phyloP scores from a whole-genome alignment of 78 protist genomes.

The Ministeria vibrans region DNA sequence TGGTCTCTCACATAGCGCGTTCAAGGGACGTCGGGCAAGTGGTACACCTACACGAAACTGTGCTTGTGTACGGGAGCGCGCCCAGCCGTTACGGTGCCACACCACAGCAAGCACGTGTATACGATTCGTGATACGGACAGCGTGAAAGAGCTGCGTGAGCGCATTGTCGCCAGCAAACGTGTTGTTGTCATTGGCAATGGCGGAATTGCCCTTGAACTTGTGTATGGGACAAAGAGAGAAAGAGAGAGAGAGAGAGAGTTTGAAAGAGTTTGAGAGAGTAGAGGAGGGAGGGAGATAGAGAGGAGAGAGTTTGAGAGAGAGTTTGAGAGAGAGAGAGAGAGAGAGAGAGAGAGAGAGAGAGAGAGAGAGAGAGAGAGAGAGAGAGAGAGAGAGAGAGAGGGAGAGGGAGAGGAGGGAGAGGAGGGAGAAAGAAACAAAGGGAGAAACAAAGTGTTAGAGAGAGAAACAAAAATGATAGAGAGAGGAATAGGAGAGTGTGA shows the following conservation, averaged over 20 bases:
- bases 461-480: not conserved
- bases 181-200: conserved; percentile 51
- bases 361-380: not conserved
- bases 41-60: conserved; percentile 8
- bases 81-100: conserved; percentile 19
- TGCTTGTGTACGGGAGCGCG: conserved; percentile 40
- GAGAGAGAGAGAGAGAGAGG: not conserved
- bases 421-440: not conserved
- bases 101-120: conserved; percentile 12
- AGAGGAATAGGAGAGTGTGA: not conserved
- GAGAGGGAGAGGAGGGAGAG: not conserved
- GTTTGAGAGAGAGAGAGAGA: not conserved
- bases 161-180: conserved; percentile 18
- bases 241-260: not conserved
- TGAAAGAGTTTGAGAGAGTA: not conserved
- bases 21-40: not conserved
- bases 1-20: too few species aligned
- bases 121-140: conserved; percentile 51
- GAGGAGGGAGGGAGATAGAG: not conserved
- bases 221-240: not conserved
- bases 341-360: not conserved
- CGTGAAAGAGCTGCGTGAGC: conserved; percentile 19
- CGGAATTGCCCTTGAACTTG: conserved; percentile 56
- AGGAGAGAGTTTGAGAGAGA: not conserved
- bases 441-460: not conserved